Conservation (phyloP, 1,139 yeast genomes). For the Hyphopichia pseudoburtonii region DNA sequence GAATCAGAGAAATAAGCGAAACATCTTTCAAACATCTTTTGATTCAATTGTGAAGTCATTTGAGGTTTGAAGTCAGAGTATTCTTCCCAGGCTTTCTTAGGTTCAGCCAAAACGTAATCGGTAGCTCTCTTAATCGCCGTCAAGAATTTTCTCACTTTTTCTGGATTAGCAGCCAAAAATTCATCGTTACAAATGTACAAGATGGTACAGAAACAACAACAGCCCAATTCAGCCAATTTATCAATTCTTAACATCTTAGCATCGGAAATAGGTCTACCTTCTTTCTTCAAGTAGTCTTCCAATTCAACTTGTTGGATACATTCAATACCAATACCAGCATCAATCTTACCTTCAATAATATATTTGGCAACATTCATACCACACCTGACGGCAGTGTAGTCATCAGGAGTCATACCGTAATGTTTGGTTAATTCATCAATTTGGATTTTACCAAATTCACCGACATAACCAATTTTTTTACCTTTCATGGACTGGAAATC, state of each 20-base stretch:
- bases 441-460: conserved; percentile 61
- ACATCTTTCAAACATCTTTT: conserved; percentile 52
- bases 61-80: conserved; percentile 50
- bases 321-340: conserved; percentile 61
- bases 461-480: conserved; percentile 56
- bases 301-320: conserved; percentile 60
- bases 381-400: conserved; percentile 60
- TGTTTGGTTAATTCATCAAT: conserved; percentile 56
- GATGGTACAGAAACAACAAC: conserved; percentile 61
- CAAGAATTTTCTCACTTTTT: conserved; percentile 44
- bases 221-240: conserved; percentile 56
- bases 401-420: conserved; percentile 55
- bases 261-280: conserved; percentile 46
- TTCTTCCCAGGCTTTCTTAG: conserved; percentile 47
- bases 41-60: conserved; percentile 40
- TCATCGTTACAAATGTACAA: conserved; percentile 55
- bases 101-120: conserved; percentile 44
- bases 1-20: conserved; percentile 56
- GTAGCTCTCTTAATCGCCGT: conserved; percentile 52
- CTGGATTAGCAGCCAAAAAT: conserved; percentile 50
- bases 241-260: conserved; percentile 60
- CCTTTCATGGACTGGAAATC: conserved; percentile 55
- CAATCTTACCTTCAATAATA: conserved; percentile 54
- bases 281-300: conserved; percentile 47
- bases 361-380: conserved; percentile 62